Evolutionary conservation across 1,139 yeast species (phyloP).

Genomic region (Candida gigantensis): DNA sequence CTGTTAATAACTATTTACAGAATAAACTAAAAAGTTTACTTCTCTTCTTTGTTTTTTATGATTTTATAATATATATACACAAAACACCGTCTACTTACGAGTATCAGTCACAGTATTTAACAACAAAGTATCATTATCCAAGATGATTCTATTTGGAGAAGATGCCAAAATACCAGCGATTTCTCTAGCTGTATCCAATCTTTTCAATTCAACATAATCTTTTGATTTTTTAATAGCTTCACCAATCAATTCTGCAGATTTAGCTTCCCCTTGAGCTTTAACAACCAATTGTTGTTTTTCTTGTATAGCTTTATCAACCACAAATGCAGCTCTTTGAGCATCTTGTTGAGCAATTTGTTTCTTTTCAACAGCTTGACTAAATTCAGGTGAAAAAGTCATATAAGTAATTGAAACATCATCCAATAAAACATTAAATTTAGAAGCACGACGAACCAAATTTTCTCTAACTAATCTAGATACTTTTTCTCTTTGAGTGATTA

Average conservation of each 20-base stretch:
- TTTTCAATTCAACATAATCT: conserved; percentile 94
- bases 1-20: too few relatives aligned
- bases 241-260: conserved; percentile 97
- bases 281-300: conserved; percentile 97
- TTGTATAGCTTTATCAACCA: conserved; percentile 95
- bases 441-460: conserved; percentile 86
- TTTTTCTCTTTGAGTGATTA: conserved; percentile 96
- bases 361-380: conserved; percentile 96
- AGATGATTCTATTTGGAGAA: conserved; percentile 87
- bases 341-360: conserved; percentile 99
- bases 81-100: too few relatives aligned
- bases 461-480: conserved; percentile 92
- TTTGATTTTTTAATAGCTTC: conserved; percentile 95
- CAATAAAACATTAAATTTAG: conserved; percentile 78
- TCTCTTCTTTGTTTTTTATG: too few relatives aligned
- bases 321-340: conserved; percentile 96
- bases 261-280: conserved; percentile 98
- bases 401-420: conserved; percentile 95
- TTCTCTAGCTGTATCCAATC: conserved; percentile 96
- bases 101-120: conserved; percentile 80
- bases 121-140: conserved; percentile 89
- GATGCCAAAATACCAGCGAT: conserved; percentile 82
- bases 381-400: conserved; percentile 98
- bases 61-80: too few relatives aligned
- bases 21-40: too few relatives aligned